A percentile compares a stretch with the other conserved stretches of the same genome.
phyloP scores from a whole-genome alignment of 306 rosid species.

The Spatholobus suberectus region DNA sequence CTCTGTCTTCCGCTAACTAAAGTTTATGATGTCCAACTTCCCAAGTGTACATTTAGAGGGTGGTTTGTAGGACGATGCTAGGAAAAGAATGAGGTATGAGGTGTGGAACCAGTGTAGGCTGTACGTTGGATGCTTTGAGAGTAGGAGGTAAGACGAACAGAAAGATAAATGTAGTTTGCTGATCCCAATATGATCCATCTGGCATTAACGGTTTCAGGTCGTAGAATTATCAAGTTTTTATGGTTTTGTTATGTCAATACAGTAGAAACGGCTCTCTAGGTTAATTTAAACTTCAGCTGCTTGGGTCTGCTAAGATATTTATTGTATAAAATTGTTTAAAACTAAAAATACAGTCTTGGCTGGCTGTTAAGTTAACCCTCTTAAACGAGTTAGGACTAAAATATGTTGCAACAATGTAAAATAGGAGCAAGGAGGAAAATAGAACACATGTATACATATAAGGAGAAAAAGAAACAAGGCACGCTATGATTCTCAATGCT shows the following conservation, averaged over 20 bases:
- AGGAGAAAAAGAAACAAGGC: neutral
- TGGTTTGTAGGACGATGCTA: conserved; percentile 11
- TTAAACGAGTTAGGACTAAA: conserved; percentile 3
- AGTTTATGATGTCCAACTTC: conserved; percentile 23
- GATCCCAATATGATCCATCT: neutral
- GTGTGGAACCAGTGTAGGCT: neutral
- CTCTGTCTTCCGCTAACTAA: neutral
- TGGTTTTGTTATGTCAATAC: neutral
- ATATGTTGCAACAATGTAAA: conserved; percentile 2
- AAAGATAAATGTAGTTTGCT: neutral
- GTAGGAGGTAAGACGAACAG: no score
- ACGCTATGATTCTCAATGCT: conserved; percentile 14
- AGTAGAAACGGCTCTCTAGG: neutral
- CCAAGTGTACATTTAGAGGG: neutral
- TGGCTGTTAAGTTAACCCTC: neutral
- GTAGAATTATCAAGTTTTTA: neutral
- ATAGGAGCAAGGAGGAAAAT: neutral
- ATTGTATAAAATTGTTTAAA: conserved; percentile 7
- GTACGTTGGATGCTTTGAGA: neutral
- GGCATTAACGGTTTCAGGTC: neutral
- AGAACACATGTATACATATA: neutral
- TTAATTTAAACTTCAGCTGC: conserved; percentile 4
- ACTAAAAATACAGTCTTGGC: neutral
- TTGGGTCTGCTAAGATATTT: neutral
- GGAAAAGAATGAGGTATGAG: neutral